Evolutionary conservation across 768 basidiomycete genomes (phyloP).

Genomic region (Tricholoma saponaceum): DNA sequence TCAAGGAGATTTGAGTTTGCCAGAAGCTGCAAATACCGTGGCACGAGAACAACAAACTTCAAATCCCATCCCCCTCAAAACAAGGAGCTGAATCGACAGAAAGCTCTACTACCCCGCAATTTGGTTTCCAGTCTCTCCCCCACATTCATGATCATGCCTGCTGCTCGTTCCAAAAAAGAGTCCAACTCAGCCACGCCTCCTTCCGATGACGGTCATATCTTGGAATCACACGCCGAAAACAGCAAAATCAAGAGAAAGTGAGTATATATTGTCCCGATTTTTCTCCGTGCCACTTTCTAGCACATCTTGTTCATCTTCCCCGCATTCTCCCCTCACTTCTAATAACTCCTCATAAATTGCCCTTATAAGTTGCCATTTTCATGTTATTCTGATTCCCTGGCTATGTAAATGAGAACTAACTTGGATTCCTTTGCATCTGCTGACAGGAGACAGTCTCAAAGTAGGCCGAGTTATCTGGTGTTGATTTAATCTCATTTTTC

Average conservation of each 20-base stretch:
- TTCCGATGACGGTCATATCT: conserved; percentile 57
- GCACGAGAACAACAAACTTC: conserved; percentile 32
- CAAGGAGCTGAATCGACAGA: conserved; percentile 19
- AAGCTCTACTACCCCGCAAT: conserved; percentile 24
- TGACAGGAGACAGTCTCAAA: conserved; percentile 79
- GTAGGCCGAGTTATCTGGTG: conserved; percentile 33
- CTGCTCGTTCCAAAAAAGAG: conserved; percentile 65
- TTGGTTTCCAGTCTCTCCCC: conserved; percentile 26
- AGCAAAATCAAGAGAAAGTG: conserved; percentile 80
- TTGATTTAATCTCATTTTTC: conserved; percentile 10
- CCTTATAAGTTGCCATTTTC: conserved; percentile 20
- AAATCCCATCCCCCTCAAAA: conserved; percentile 29
- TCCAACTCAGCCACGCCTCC: conserved; percentile 55
- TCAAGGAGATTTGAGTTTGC: conserved; percentile 30
- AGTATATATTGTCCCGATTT: conserved; percentile 48
- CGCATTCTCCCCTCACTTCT: conserved; percentile 34
- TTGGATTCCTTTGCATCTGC: conserved; percentile 21
- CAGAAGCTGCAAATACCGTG: conserved; percentile 3
- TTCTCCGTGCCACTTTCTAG: conserved; percentile 47
- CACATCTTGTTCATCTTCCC: conserved; percentile 29
- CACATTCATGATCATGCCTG: conserved; percentile 50
- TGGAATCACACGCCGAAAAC: conserved; percentile 59
- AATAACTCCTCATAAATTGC: too few species aligned
- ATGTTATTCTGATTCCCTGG: conserved; percentile 35
- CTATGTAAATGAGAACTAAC: conserved; percentile 29